Evolutionary conservation across 495 filamentous ascomycete species (phyloP).

Genomic region (Aspergillus cristatus): DNA sequence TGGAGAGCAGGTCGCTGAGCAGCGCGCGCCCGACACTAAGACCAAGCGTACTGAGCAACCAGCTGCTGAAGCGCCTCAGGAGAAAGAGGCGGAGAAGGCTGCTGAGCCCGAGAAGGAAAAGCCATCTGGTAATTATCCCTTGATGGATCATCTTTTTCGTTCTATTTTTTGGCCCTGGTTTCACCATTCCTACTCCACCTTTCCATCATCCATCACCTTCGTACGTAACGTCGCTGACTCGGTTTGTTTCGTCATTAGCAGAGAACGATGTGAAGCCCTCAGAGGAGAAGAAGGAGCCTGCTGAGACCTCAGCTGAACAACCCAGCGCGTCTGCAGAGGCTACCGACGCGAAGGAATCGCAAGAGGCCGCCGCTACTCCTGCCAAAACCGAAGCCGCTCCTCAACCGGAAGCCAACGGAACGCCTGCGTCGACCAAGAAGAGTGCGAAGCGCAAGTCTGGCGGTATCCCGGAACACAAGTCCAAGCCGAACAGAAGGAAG

Average conservation of each 20-base stretch:
- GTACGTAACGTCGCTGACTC: constrained; percentile 16
- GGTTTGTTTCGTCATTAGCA: background rate
- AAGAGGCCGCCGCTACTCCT: constrained; percentile 11
- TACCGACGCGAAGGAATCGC: constrained; percentile 23
- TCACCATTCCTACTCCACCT: constrained; percentile 1
- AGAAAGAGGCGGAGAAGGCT: constrained; percentile 21
- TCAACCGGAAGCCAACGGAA: constrained; percentile 33
- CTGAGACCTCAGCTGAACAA: constrained; percentile 18
- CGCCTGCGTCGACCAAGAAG: constrained; percentile 39
- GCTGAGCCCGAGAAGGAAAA: constrained; percentile 24
- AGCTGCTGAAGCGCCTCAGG: constrained; percentile 15
- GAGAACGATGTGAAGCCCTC: constrained; percentile 17
- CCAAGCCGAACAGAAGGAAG: constrained; percentile 75
- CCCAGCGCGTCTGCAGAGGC: constrained; percentile 16
- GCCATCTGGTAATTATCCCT: constrained; percentile 21
- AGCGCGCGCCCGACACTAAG: constrained; percentile 21
- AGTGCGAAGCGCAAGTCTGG: constrained; percentile 55
- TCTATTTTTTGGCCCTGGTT: background rate
- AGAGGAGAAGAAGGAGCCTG: constrained; percentile 23
- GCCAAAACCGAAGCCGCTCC: constrained; percentile 17
- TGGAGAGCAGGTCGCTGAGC: constrained; percentile 23
- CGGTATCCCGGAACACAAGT: constrained; percentile 57
- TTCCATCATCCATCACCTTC: background rate
- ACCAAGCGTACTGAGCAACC: constrained; percentile 13
- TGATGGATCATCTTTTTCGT: too few species aligned